These are phyloP conservation scores for Mucor saturninus DNA, from an alignment of 371 early-diverging fungal species.

Conservation along the genomic window DNA sequence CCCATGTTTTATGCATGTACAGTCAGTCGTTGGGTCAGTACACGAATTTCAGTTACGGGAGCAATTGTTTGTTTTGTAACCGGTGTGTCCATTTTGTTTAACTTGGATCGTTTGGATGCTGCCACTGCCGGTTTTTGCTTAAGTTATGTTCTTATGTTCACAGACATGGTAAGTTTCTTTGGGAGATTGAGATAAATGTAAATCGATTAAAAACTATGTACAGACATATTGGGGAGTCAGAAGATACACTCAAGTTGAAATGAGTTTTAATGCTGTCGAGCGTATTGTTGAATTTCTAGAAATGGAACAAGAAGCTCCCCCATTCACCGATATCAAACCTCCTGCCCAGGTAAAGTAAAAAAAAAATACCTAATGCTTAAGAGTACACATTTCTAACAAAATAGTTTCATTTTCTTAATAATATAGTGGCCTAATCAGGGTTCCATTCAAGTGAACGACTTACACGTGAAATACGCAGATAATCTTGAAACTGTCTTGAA, in stretches of 20 bases:
- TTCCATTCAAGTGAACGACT: slow-evolving; percentile 60
- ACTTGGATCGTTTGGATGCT: slow-evolving; percentile 56
- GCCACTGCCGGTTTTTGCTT: slow-evolving; percentile 80
- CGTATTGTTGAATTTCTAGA: slow-evolving; percentile 79
- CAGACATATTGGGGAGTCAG: slow-evolving; percentile 70
- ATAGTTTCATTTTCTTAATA: no score
- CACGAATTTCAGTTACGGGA: slow-evolving; percentile 72
- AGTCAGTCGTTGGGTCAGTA: slow-evolving; percentile 81
- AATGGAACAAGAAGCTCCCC: slow-evolving; percentile 78
- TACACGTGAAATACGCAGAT: slow-evolving; percentile 63
- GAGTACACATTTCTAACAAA: no score
- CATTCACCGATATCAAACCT: slow-evolving; percentile 53
- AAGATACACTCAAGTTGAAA: slow-evolving; percentile 76
- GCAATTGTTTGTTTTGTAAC: slow-evolving; percentile 66
- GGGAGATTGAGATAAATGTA: no score
- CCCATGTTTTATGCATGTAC: slow-evolving; percentile 75
- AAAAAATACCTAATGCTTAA: no score
- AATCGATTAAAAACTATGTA: no score
- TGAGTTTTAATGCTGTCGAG: slow-evolving; percentile 85
- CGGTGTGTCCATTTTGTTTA: slow-evolving; percentile 52
- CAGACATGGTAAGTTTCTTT: slow-evolving; percentile 57
- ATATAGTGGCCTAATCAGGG: slow-evolving; percentile 73
- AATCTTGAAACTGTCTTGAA: slow-evolving; percentile 65
- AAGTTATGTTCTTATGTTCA: slow-evolving; percentile 60
- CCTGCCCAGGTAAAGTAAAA: slow-evolving; percentile 58